These are phyloP conservation scores for Fusarium lyarnte DNA, from an alignment of 2,329 filamentous ascomycete species.

Conservation along the genomic window DNA sequence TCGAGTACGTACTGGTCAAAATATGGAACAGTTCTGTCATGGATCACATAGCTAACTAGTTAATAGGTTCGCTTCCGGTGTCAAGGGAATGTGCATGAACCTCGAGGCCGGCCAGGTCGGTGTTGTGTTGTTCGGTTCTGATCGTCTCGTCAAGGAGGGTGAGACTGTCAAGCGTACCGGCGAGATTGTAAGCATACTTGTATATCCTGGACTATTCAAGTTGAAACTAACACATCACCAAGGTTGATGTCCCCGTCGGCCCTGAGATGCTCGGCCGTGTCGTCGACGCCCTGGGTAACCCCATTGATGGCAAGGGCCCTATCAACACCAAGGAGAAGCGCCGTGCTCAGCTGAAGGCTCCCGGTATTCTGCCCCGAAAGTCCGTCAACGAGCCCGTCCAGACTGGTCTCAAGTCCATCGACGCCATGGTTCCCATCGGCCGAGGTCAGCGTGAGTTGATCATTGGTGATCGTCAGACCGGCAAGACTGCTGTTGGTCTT, in stretches of 20 bases:
- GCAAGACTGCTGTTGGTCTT: constrained; percentile 98
- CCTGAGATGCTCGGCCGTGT: constrained; percentile 95
- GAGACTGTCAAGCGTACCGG: constrained; percentile 99
- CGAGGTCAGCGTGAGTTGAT: constrained; percentile 99
- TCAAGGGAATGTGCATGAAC: constrained; percentile 99
- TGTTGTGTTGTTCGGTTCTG: constrained; percentile 99
- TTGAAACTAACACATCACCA: constrained; percentile 39
- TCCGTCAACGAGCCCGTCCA: constrained; percentile 99
- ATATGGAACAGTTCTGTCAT: constrained; percentile 3
- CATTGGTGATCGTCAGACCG: constrained; percentile 99
- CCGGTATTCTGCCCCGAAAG: constrained; percentile 94
- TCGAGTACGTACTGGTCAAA: constrained; percentile 79
- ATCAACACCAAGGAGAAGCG: constrained; percentile 90
- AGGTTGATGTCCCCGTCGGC: constrained; percentile 98
- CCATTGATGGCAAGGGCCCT: constrained; percentile 99
- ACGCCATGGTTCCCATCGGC: constrained; percentile 99
- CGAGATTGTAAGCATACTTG: constrained; percentile 82
- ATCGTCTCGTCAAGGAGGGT: constrained; percentile 99
- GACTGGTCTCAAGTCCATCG: constrained; percentile 99
- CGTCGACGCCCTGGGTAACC: constrained; percentile 97
- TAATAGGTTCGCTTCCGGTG: constrained; percentile 93
- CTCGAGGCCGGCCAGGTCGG: constrained; percentile 99
- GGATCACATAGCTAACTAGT: constrained; percentile 32
- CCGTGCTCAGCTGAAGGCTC: constrained; percentile 98
- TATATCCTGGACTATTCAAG: background rate